Percentiles rank a stretch among this genome's conserved stretches.
These are phyloP conservation scores for Scleroderma citrinum DNA, from an alignment of 768 basidiomycete genomes.

Conservation along the genomic window DNA sequence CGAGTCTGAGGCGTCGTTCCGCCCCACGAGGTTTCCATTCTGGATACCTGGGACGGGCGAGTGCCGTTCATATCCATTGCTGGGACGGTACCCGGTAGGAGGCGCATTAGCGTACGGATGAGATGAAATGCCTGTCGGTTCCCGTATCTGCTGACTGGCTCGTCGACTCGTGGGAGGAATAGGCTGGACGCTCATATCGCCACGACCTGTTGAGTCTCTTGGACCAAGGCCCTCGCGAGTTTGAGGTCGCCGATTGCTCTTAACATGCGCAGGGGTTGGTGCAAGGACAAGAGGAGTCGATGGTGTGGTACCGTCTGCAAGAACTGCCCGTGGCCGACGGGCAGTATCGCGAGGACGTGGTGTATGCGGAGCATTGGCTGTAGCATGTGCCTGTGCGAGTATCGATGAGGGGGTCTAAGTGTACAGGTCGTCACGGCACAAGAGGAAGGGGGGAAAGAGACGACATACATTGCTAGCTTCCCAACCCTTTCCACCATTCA, in stretches of 20 bases:
- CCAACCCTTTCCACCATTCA: slow-evolving; percentile 95
- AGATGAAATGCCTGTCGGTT: slow-evolving; percentile 42
- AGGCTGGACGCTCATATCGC: slow-evolving; percentile 55
- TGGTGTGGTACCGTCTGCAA: slow-evolving; percentile 50
- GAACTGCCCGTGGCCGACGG: slow-evolving; percentile 49
- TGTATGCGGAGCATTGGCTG: slow-evolving; percentile 48
- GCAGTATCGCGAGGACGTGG: slow-evolving; percentile 45
- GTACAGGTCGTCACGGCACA: slow-evolving; percentile 4
- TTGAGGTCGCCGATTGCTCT: slow-evolving; percentile 45
- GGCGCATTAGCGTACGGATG: slow-evolving; percentile 74
- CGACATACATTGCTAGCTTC: slow-evolving; percentile 75
- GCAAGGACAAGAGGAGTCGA: slow-evolving; percentile 56
- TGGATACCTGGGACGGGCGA: slow-evolving; percentile 39
- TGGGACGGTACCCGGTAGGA: slow-evolving; percentile 44
- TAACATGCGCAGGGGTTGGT: slow-evolving; percentile 63
- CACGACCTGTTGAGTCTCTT: slow-evolving; percentile 43
- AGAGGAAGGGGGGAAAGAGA: slow-evolving; percentile 1
- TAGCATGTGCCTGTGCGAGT: slow-evolving; percentile 48
- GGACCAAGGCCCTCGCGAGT: slow-evolving; percentile 42
- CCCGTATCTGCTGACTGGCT: slow-evolving; percentile 57
- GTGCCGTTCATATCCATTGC: slow-evolving; percentile 48
- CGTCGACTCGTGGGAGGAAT: slow-evolving; percentile 63
- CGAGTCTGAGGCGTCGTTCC: slow-evolving; percentile 58
- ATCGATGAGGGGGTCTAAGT: slow-evolving; percentile 38
- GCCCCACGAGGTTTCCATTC: slow-evolving; percentile 37